Conservation (phyloP, 108 stramenopile genomes). For the Epithemia pelagica region DNA sequence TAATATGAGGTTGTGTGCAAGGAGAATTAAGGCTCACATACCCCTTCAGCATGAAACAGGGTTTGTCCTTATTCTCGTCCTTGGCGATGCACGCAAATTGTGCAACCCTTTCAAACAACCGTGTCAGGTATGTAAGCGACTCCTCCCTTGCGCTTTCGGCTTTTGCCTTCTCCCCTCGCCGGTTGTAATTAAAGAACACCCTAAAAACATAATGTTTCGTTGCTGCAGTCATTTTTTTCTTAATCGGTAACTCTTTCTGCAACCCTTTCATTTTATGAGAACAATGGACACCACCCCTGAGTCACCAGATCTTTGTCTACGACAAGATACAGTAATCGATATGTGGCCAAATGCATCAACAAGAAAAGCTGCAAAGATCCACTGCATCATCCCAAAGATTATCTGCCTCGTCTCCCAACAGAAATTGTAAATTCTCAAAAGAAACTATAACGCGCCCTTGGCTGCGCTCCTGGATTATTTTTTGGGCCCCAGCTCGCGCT, state of each 20-base stretch:
- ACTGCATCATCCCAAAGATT: too few species aligned
- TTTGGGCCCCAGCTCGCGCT: too few species aligned
- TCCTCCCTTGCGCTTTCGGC: slow-evolving; percentile 8
- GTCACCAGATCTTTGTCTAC: too few species aligned
- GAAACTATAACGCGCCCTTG: too few species aligned
- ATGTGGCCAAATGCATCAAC: too few species aligned
- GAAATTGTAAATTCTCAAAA: too few species aligned
- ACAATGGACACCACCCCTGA: slow-evolving; percentile 1
- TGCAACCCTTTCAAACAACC: slow-evolving; percentile 10
- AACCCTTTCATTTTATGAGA: background rate
- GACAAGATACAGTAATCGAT: too few species aligned
- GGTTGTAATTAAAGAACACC: slow-evolving; percentile 7
- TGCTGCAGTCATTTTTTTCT: slow-evolving; percentile 6
- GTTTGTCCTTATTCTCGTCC: slow-evolving; percentile 7
- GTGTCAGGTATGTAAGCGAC: slow-evolving; percentile 12
- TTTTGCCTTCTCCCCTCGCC: slow-evolving; percentile 5
- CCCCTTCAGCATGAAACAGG: slow-evolving; percentile 11
- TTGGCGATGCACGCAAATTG: slow-evolving; percentile 9
- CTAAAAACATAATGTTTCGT: slow-evolving; percentile 9
- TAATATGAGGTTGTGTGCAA: slow-evolving; percentile 6
- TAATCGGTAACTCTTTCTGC: slow-evolving; percentile 1
- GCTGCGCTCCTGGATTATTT: too few species aligned
- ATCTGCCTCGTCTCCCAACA: too few species aligned
- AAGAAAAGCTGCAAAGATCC: too few species aligned
- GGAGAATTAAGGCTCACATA: slow-evolving; percentile 9